Conservation (phyloP, 768 basidiomycete species). For the Lactarius trivialis region DNA sequence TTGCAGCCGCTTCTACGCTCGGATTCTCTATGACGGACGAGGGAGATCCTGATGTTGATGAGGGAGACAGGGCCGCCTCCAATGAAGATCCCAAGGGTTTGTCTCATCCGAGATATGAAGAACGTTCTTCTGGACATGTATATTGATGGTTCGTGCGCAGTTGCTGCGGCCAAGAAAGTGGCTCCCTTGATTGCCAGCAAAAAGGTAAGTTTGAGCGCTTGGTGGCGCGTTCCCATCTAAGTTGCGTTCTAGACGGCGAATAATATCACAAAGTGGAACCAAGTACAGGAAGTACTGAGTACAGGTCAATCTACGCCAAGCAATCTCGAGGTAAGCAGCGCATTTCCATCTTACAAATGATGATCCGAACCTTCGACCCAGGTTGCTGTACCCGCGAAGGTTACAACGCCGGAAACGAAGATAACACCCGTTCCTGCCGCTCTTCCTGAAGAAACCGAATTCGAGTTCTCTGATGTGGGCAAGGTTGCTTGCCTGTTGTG, state of each 20-base stretch:
- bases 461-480: constrained; percentile 74
- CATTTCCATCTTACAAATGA: background rate
- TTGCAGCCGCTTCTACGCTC: constrained; percentile 39
- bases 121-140: constrained; percentile 24
- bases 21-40: constrained; percentile 68
- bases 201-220: constrained; percentile 46
- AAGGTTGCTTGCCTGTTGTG: constrained; percentile 85
- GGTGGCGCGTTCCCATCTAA: background rate
- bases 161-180: constrained; percentile 56
- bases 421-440: constrained; percentile 32
- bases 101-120: constrained; percentile 29
- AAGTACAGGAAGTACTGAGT: constrained; percentile 81
- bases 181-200: constrained; percentile 79
- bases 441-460: constrained; percentile 49
- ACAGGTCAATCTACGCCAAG: constrained; percentile 24
- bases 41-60: constrained; percentile 34
- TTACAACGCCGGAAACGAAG: constrained; percentile 7
- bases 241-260: constrained; percentile 54
- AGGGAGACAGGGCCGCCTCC: constrained; percentile 32
- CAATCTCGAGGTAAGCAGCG: constrained; percentile 12
- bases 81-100: constrained; percentile 46
- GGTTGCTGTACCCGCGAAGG: constrained; percentile 6
- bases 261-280: constrained; percentile 97
- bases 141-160: constrained; percentile 34
- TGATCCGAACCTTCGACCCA: constrained; percentile 14